A percentile compares a stretch with the other conserved stretches of the same genome.
These are phyloP conservation scores for Diversispora epigaea DNA, from an alignment of 192 early-diverging fungal genomes.

Conservation along the genomic window DNA sequence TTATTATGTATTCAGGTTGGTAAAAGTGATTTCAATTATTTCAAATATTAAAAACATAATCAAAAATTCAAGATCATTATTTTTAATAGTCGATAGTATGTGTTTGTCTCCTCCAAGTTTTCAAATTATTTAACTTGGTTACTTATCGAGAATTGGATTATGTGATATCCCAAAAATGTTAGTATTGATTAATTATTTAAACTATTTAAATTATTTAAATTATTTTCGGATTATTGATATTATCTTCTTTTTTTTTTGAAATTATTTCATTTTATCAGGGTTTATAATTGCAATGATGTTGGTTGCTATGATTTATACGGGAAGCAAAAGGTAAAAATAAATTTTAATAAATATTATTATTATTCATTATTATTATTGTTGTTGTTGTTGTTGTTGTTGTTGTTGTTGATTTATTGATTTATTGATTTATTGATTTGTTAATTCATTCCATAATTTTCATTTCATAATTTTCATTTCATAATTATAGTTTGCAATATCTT, in stretches of 20 bases:
- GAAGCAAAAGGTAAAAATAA: conserved; percentile 70
- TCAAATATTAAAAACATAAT: not conserved
- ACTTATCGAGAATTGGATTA: conserved; percentile 9
- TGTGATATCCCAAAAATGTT: conserved; percentile 7
- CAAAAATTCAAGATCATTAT: not conserved
- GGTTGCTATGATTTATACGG: conserved; percentile 96
- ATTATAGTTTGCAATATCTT: conserved; percentile 72
- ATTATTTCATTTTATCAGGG: conserved; percentile 50
- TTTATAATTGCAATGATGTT: conserved; percentile 82
- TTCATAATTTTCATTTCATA: not conserved
- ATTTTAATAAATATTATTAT: no score
- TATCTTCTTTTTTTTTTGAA: not conserved
- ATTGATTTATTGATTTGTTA: not conserved
- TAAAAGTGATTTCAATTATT: not conserved
- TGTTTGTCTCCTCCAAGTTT: conserved; percentile 7
- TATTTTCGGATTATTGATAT: no score
- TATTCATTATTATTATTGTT: no score
- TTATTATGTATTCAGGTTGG: conserved; percentile 70
- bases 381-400: conserved; percentile 22
- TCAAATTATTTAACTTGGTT: conserved; percentile 14
- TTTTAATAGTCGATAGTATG: conserved; percentile 4
- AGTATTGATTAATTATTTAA: conserved; percentile 17
- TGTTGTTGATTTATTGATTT: not conserved
- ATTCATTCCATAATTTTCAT: not conserved
- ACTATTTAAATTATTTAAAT: not conserved